phyloP scores from a whole-genome alignment of 805 yeast species.

The Sugiyamaella qingdaonensis region DNA sequence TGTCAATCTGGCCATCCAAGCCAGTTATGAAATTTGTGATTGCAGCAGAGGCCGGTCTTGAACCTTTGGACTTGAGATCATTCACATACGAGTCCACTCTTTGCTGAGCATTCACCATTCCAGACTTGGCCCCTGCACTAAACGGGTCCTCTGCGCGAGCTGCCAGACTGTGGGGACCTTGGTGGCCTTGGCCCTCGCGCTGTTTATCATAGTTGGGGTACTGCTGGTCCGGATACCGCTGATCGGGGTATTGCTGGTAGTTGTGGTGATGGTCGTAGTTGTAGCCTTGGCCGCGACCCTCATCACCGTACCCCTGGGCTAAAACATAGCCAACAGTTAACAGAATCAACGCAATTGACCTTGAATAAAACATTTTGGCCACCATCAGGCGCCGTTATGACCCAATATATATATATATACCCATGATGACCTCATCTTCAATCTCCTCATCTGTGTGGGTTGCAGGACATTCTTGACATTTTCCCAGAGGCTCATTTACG shows the following conservation, averaged over 20 bases:
- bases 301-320: slow-evolving; percentile 1
- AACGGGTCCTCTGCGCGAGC: slow-evolving; percentile 5
- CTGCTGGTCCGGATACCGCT: too few relatives aligned
- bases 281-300: not conserved
- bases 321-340: not conserved
- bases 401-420: not conserved
- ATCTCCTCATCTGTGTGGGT: not conserved
- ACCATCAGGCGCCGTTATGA: not conserved
- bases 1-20: slow-evolving; percentile 25
- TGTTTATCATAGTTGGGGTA: too few relatives aligned
- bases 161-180: not conserved
- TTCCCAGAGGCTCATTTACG: not conserved
- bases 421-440: too few relatives aligned
- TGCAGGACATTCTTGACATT: not conserved
- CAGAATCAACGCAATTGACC: not conserved
- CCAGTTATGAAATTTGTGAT: slow-evolving; percentile 20
- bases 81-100: slow-evolving; percentile 5
- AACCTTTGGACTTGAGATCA: slow-evolving; percentile 9
- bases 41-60: slow-evolving; percentile 17
- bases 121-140: slow-evolving; percentile 11
- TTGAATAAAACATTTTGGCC: not conserved
- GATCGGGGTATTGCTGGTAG: too few relatives aligned
- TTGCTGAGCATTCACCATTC: slow-evolving; percentile 18
- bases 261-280: not conserved
- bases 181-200: too few relatives aligned